Conservation (phyloP, 441 rosid species). For the Euphorbia neoarborescens region DNA sequence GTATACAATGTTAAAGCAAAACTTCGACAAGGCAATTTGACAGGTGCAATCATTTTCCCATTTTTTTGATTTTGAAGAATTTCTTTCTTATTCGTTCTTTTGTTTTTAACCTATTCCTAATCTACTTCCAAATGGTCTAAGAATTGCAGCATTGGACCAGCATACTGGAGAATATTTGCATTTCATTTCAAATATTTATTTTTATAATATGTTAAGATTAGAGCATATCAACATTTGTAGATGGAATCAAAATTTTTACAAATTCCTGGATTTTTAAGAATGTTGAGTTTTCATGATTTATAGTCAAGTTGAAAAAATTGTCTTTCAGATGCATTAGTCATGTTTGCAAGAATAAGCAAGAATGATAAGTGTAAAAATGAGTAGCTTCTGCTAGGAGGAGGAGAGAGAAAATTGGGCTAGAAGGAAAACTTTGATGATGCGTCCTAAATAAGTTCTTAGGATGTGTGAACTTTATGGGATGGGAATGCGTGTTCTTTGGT, state of each 20-base stretch:
- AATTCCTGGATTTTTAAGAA: slow-evolving; percentile 1
- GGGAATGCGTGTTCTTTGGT: no score
- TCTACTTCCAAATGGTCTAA: not conserved
- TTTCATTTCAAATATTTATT: not conserved
- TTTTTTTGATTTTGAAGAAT: slow-evolving; percentile 4
- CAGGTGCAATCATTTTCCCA: slow-evolving; percentile 27
- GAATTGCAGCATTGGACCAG: not conserved
- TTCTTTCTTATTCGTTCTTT: not conserved
- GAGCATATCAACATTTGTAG: not conserved
- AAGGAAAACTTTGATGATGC: not conserved
- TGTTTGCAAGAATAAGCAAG: not conserved
- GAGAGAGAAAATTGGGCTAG: not conserved
- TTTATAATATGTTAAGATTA: not conserved
- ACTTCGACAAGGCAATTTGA: slow-evolving; percentile 51
- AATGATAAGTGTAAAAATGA: not conserved
- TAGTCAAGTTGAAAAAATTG: not conserved
- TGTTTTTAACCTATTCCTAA: slow-evolving; percentile 8
- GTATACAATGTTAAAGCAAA: slow-evolving; percentile 65
- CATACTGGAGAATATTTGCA: not conserved
- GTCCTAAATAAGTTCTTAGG: not conserved
- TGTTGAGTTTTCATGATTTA: not conserved
- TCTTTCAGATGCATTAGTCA: not conserved
- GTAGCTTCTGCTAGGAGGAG: not conserved
- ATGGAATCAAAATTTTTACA: not conserved
- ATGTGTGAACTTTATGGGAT: not conserved